A percentile compares a stretch with the other conserved stretches of the same genome.
Conservation (phyloP, 495 filamentous ascomycete species). For the Talaromyces proteolyticus region DNA sequence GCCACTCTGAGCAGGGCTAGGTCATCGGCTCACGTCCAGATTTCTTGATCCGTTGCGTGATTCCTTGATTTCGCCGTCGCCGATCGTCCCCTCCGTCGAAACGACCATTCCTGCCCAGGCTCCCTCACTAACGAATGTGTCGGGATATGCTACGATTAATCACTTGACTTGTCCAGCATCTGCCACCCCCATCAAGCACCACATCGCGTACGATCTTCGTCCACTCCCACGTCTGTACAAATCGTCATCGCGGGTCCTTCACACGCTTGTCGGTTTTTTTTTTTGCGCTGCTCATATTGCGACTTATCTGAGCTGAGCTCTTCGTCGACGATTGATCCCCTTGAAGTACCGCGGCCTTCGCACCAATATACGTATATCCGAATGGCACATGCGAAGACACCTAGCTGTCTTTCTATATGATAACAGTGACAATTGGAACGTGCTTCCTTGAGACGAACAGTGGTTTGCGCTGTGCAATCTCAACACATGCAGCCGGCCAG, state of each 20-base stretch:
- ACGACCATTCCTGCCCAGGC: neutral
- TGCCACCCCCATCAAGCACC: neutral
- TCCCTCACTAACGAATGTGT: neutral
- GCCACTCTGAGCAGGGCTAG: too few relatives aligned
- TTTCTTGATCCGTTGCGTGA: neutral
- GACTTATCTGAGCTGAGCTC: too few relatives aligned
- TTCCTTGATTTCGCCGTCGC: neutral
- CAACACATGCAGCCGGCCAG: slow-evolving; percentile 55
- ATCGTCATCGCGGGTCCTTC: too few relatives aligned
- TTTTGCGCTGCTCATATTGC: too few relatives aligned
- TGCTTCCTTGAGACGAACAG: neutral
- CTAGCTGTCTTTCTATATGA: neutral
- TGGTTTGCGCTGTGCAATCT: slow-evolving; percentile 8
- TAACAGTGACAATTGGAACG: neutral
- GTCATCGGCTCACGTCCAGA: too few relatives aligned
- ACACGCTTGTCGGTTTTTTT: too few relatives aligned
- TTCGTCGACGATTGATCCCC: too few relatives aligned
- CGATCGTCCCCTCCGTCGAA: neutral
- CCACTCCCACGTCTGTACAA: neutral
- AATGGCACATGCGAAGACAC: neutral
- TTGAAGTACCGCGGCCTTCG: too few relatives aligned
- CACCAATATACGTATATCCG: neutral
- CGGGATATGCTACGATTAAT: neutral
- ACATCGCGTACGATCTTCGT: neutral
- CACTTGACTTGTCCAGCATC: too few relatives aligned